These are phyloP conservation scores for Fraxinus ornus DNA, from an alignment of 305 asterid species.

Conservation along the genomic window DNA sequence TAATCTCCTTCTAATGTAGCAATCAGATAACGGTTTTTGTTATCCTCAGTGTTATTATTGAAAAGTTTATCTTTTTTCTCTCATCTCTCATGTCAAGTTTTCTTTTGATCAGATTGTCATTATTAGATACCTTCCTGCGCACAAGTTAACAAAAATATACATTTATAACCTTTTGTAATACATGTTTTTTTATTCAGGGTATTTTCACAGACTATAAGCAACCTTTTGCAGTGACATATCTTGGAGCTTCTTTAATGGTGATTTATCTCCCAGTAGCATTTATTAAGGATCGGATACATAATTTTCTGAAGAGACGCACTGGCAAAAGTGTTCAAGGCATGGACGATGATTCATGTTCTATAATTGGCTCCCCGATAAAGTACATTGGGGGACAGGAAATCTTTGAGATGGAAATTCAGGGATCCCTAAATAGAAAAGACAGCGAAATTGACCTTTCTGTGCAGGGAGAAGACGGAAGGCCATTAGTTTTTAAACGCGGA, in stretches of 20 bases:
- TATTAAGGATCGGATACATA: slow-evolving; percentile 64
- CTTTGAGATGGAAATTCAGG: slow-evolving; percentile 71
- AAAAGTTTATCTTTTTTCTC: not conserved
- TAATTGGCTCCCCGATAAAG: slow-evolving; percentile 56
- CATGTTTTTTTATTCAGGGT: slow-evolving; percentile 48
- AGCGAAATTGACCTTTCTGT: slow-evolving; percentile 53
- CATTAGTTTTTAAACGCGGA: slow-evolving; percentile 52
- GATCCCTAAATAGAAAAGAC: slow-evolving; percentile 57
- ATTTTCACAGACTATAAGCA: slow-evolving; percentile 91
- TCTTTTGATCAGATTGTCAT: not conserved
- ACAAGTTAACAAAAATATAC: not conserved
- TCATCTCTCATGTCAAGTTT: not conserved
- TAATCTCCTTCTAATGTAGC: not conserved
- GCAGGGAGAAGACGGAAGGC: slow-evolving; percentile 57
- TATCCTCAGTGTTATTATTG: not conserved
- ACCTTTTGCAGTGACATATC: slow-evolving; percentile 97
- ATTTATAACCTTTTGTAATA: not conserved
- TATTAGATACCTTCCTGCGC: slow-evolving; percentile 1
- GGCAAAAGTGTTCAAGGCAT: slow-evolving; percentile 34
- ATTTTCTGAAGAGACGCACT: slow-evolving; percentile 50
- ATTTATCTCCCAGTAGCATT: slow-evolving; percentile 90
- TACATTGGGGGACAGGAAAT: slow-evolving; percentile 56
- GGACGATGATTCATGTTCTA: slow-evolving; percentile 38
- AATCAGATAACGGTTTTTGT: not conserved
- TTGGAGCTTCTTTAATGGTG: slow-evolving; percentile 96